phyloP scores from a whole-genome alignment of 495 filamentous ascomycete species.

The Xanthoparmelia taractica region DNA sequence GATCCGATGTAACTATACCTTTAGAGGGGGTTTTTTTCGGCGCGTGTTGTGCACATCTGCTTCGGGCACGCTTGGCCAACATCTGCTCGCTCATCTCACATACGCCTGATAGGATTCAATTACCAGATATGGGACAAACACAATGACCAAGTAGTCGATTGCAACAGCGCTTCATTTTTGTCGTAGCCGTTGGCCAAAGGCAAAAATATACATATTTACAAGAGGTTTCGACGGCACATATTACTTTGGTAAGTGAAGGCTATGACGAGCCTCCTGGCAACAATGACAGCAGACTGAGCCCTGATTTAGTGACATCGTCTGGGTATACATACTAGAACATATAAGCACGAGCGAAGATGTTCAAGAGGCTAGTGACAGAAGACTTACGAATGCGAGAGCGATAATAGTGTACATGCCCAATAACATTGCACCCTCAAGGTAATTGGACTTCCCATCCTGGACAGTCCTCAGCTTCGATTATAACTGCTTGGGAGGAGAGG shows the following conservation, averaged over 20 bases:
- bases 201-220: not conserved
- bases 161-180: not conserved
- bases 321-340: not conserved
- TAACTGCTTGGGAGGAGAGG: not conserved
- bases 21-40: no score
- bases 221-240: not conserved
- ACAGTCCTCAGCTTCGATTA: slow-evolving; percentile 24
- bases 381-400: slow-evolving; percentile 22
- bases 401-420: slow-evolving; percentile 56
- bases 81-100: not conserved
- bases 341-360: not conserved
- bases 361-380: not conserved
- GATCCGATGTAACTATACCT: no score
- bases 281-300: not conserved
- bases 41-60: no score
- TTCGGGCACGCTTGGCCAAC: not conserved
- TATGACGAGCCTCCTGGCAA: slow-evolving; percentile 1
- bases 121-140: not conserved
- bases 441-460: slow-evolving; percentile 95
- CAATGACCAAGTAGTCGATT: not conserved
- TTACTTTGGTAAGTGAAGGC: not conserved
- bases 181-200: not conserved
- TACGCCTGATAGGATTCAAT: not conserved
- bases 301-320: not conserved
- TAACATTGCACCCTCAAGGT: slow-evolving; percentile 89